These are phyloP conservation scores for Neofusicoccum kwambonambiense DNA, from an alignment of 2,329 filamentous ascomycete species.

Conservation along the genomic window DNA sequence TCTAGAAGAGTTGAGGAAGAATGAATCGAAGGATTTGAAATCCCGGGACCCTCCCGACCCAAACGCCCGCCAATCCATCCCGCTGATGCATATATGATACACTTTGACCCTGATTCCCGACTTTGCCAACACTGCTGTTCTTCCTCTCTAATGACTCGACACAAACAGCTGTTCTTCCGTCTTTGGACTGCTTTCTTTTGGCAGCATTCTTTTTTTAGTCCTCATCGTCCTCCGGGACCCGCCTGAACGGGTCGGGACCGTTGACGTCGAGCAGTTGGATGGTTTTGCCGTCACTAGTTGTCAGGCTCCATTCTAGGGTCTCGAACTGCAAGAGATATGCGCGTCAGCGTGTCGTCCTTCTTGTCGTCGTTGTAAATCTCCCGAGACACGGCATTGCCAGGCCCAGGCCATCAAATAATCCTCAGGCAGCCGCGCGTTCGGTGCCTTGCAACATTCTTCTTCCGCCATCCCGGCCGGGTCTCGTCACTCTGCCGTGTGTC, in stretches of 20 bases:
- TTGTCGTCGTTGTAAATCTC: background rate
- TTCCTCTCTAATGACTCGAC: background rate
- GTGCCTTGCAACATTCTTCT: background rate
- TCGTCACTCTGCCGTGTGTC: too few species aligned
- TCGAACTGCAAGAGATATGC: slow-evolving; percentile 62
- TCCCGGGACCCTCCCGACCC: background rate
- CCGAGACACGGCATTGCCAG: background rate
- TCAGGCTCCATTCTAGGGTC: slow-evolving; percentile 87
- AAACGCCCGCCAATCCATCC: background rate
- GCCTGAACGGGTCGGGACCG: slow-evolving; percentile 62
- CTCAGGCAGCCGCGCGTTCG: background rate
- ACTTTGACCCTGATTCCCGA: background rate
- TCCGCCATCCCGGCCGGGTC: background rate
- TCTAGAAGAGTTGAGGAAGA: background rate
- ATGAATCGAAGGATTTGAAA: background rate
- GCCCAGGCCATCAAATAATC: background rate
- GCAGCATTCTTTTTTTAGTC: background rate
- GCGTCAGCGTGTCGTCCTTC: background rate
- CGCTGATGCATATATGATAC: slow-evolving; percentile 16
- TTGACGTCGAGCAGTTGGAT: slow-evolving; percentile 73
- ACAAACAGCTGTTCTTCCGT: background rate
- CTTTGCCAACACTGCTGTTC: background rate
- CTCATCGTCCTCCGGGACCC: slow-evolving; percentile 4
- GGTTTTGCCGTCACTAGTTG: slow-evolving; percentile 62
- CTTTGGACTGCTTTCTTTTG: background rate